These are phyloP conservation scores for Senna siamea DNA, from an alignment of 306 rosid species.

Conservation along the genomic window DNA sequence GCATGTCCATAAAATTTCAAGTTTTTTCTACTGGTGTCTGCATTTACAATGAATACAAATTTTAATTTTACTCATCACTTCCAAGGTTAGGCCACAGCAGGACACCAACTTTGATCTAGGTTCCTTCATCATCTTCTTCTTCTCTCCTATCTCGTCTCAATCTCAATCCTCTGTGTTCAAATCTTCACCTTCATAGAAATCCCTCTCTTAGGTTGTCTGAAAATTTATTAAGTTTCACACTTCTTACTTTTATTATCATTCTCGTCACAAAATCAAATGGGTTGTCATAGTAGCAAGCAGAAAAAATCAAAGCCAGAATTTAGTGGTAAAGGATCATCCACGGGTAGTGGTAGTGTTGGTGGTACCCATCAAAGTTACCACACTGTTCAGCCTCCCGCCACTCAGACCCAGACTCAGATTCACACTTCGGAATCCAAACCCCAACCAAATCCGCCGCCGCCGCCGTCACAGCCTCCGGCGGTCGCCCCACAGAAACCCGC, in stretches of 20 bases:
- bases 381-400: conserved; percentile 40
- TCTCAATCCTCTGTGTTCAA: background rate
- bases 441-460: conserved; percentile 29
- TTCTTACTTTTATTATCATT: background rate
- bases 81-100: background rate
- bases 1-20: too few relatives aligned
- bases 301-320: conserved; percentile 34
- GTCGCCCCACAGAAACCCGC: conserved; percentile 37
- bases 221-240: background rate
- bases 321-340: conserved; percentile 33
- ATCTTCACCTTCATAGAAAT: background rate
- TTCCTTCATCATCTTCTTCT: background rate
- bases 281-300: conserved; percentile 70
- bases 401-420: conserved; percentile 40
- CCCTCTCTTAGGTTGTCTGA: background rate
- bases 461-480: conserved; percentile 29
- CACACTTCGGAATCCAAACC: conserved; percentile 37
- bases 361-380: conserved; percentile 37
- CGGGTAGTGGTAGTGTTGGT: conserved; percentile 7
- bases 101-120: background rate
- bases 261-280: conserved; percentile 50
- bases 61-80: too few relatives aligned
- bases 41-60: background rate
- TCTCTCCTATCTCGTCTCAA: background rate
- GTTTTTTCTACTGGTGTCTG: background rate